phyloP scores from a whole-genome alignment of 75 land plant species.

The Isoetes taiwanensis region DNA sequence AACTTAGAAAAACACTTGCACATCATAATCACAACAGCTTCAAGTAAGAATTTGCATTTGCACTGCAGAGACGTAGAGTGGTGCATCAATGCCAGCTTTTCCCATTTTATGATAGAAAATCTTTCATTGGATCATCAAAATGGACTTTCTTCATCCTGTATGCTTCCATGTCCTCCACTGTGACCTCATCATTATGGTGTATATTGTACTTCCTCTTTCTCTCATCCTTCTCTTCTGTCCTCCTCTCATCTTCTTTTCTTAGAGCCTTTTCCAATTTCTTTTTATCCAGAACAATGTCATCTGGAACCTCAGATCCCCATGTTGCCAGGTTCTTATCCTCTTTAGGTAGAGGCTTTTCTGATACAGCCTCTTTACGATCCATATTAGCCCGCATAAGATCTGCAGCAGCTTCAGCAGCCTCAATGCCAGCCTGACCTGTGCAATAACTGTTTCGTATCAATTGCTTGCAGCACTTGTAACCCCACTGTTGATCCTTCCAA shows the following conservation, averaged over 20 bases:
- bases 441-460: constrained; percentile 73
- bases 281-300: constrained; percentile 57
- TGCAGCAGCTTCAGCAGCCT: constrained; percentile 75
- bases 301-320: constrained; percentile 82
- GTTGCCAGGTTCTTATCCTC: constrained; percentile 72
- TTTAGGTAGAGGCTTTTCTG: constrained; percentile 24
- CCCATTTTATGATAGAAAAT: too few relatives aligned
- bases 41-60: too few relatives aligned
- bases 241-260: constrained; percentile 85
- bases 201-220: constrained; percentile 89
- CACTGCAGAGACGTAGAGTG: too few relatives aligned
- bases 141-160: constrained; percentile 86
- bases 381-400: constrained; percentile 78
- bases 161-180: constrained; percentile 94
- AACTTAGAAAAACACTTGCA: too few relatives aligned
- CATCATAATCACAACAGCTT: too few relatives aligned
- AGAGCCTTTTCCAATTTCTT: constrained; percentile 63
- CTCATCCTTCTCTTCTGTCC: constrained; percentile 77
- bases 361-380: constrained; percentile 58
- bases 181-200: constrained; percentile 81
- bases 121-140: constrained; percentile 94
- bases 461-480: constrained; percentile 81
- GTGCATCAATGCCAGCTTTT: too few relatives aligned
- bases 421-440: constrained; percentile 88
- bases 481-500: constrained; percentile 97